These are phyloP conservation scores for Lycium barbarum DNA, from an alignment of 257 asterid species.

Conservation along the genomic window DNA sequence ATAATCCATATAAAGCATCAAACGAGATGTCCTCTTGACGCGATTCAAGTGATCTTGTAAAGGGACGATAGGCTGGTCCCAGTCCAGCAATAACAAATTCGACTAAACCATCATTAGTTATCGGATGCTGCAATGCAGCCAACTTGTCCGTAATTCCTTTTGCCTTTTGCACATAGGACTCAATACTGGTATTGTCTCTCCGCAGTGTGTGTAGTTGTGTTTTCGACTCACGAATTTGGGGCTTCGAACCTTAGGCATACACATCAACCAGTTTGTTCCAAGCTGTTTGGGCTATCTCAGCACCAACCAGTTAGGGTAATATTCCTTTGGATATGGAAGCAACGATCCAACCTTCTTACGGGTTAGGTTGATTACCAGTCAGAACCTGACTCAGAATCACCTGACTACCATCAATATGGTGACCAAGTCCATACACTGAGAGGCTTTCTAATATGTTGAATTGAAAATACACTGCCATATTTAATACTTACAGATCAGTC, in stretches of 20 bases:
- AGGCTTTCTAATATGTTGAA: too few relatives aligned
- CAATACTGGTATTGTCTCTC: not conserved
- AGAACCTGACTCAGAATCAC: not conserved
- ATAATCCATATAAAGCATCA: too few relatives aligned
- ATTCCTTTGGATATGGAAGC: not conserved
- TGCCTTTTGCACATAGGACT: not conserved
- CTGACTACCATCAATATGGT: not conserved
- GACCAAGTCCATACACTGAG: not conserved
- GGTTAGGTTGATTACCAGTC: not conserved
- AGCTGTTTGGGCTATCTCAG: not conserved
- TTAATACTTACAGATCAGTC: too few relatives aligned
- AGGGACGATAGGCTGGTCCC: not conserved
- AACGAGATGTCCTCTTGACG: too few relatives aligned
- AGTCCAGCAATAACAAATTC: not conserved
- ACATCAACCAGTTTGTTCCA: too few relatives aligned
- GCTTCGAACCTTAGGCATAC: too few relatives aligned
- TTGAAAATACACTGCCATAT: too few relatives aligned
- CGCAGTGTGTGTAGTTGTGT: too few relatives aligned
- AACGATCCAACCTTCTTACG: not conserved
- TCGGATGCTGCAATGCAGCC: not conserved
- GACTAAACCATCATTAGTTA: not conserved
- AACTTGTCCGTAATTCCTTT: not conserved
- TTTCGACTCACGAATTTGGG: too few relatives aligned
- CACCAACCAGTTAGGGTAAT: too few relatives aligned
- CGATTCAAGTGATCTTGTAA: not conserved